phyloP scores from a whole-genome alignment of 352 stramenopile genomes.

The Pythium phragmitis region DNA sequence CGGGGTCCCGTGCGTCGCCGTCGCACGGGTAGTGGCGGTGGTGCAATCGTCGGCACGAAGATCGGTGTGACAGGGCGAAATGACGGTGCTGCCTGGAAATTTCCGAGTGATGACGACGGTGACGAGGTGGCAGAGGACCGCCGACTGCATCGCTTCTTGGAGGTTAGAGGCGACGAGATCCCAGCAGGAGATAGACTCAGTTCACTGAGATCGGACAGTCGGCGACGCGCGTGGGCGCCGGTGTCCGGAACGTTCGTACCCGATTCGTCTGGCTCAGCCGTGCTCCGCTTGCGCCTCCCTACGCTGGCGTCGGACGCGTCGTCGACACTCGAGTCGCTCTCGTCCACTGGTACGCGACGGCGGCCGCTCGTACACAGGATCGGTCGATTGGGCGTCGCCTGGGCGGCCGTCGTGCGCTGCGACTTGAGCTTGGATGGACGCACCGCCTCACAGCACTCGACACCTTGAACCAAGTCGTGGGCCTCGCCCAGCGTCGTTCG shows the following conservation, averaged over 20 bases:
- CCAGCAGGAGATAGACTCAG: conserved; percentile 25
- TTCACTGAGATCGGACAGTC: conserved; percentile 27
- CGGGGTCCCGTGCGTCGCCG: conserved; percentile 1
- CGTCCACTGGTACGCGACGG: conserved; percentile 43
- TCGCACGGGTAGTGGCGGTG: not conserved
- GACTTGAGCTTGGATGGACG: conserved; percentile 16
- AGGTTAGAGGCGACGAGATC: conserved; percentile 15
- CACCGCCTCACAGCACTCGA: conserved; percentile 3
- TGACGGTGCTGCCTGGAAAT: not conserved
- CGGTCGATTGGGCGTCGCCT: conserved; percentile 27
- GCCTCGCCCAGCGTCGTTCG: not conserved
- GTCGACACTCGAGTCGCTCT: conserved; percentile 64
- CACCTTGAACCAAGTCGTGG: not conserved
- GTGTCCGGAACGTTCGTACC: not conserved
- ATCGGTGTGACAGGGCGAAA: conserved; percentile 13
- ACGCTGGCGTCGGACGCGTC: conserved; percentile 50
- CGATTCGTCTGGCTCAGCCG: conserved; percentile 31
- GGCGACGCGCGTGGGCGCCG: conserved; percentile 15
- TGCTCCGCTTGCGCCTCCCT: conserved; percentile 66
- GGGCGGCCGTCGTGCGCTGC: conserved; percentile 16
- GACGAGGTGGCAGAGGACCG: conserved; percentile 15
- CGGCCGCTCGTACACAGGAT: conserved; percentile 36
- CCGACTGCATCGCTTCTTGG: conserved; percentile 28
- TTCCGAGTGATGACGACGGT: not conserved
- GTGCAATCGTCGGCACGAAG: conserved; percentile 8